Evolutionary conservation across 2,329 filamentous ascomycete genomes (phyloP).

Genomic region (Ceratocystis diversiconidia): DNA sequence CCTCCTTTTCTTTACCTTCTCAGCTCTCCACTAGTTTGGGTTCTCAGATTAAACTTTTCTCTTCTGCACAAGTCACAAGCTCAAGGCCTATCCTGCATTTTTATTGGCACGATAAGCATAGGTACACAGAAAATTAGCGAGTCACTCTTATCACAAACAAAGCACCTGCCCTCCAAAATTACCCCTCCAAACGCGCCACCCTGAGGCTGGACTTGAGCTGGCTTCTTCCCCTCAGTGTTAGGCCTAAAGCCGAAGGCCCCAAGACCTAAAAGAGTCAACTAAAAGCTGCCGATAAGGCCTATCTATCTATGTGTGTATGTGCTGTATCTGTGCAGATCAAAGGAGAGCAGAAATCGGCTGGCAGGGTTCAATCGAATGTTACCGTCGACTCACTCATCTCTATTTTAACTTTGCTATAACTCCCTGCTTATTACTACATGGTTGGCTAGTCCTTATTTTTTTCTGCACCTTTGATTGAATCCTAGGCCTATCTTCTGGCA

Average conservation of each 20-base stretch:
- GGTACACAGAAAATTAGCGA: neutral
- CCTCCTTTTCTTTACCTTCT: neutral
- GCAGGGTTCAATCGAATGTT: neutral
- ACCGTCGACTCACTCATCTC: neutral
- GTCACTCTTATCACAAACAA: neutral
- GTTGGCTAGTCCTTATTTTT: neutral
- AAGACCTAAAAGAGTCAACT: neutral
- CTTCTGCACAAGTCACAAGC: neutral
- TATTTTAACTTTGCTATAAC: neutral
- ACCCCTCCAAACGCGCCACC: constrained; percentile 2
- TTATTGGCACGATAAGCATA: constrained; percentile 6
- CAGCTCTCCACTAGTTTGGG: neutral
- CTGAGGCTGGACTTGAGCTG: neutral
- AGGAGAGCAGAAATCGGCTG: neutral
- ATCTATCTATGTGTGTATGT: neutral
- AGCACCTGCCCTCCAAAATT: neutral
- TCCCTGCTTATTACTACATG: constrained; percentile 8
- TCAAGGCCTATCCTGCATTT: neutral
- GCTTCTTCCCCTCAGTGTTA: neutral
- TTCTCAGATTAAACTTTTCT: neutral
- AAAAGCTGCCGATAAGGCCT: neutral
- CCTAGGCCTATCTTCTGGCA: constrained; percentile 5
- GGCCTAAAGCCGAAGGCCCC: neutral
- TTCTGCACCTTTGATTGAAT: constrained; percentile 10
- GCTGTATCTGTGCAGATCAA: neutral